Evolutionary conservation across 768 basidiomycete genomes (phyloP).

Genomic region (Postia placenta): DNA sequence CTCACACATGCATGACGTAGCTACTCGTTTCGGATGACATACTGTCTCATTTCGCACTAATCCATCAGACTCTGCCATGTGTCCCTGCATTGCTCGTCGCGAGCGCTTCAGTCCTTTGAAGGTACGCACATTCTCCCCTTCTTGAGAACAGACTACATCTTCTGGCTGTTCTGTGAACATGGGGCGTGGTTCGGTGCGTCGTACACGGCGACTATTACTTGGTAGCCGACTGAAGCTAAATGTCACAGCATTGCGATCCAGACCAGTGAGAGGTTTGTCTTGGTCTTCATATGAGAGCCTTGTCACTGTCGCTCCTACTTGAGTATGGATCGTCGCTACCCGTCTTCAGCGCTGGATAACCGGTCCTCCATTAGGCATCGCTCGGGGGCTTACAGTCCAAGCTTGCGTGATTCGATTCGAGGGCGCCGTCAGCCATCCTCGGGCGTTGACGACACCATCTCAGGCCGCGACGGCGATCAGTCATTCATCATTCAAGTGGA

Average conservation of each 20-base stretch:
- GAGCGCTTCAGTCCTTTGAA: no score
- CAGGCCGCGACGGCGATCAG: background rate
- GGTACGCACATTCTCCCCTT: background rate
- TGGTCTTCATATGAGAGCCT: no score
- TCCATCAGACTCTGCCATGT: background rate
- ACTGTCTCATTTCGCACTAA: background rate
- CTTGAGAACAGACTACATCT: background rate
- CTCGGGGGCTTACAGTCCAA: slow-evolving; percentile 18
- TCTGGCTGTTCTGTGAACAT: background rate
- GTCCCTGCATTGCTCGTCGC: background rate
- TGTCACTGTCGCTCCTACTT: background rate
- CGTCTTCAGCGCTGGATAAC: slow-evolving; percentile 12
- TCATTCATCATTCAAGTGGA: slow-evolving; percentile 18
- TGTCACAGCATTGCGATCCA: no score
- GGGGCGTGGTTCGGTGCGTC: no score
- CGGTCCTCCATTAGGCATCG: slow-evolving; percentile 17
- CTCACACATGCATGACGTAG: background rate
- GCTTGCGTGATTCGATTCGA: background rate
- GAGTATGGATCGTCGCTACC: slow-evolving; percentile 16
- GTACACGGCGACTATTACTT: no score
- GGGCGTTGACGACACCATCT: background rate
- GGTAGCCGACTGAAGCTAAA: no score
- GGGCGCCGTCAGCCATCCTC: background rate
- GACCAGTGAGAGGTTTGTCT: no score
- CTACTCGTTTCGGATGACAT: background rate